Base-by-base conservation (phyloP, 192 early-diverging fungal genomes). In the Haplosporangium gracile region DNA sequence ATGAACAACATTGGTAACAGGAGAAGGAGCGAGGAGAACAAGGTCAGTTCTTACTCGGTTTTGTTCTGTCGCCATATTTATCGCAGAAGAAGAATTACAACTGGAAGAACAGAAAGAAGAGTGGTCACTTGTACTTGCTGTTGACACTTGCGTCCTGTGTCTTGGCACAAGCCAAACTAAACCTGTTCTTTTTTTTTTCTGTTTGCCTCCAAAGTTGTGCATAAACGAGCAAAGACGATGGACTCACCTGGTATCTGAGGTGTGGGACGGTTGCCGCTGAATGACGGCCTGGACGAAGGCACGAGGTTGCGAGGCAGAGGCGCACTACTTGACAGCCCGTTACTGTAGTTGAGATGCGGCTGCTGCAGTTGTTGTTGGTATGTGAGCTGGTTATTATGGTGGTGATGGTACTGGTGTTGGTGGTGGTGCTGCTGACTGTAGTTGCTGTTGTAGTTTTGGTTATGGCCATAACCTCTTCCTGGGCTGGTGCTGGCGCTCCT, bases 241-340 rank as follows among this genome's bases (percentile, higher is more conserved):
- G 22, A 79, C 78, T 74, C 74, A 80, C 78, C 53, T 22, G 72
- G 72, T 36, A 38, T 20, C 36, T 55, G 63, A 7, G 68, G 77
- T 39, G 68, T 43, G 20, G 78, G 72, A 29, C 78, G 71, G 70
- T 65, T 74, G 45, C 55, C 45, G 34, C 60, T 74, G 8, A 80
- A 60, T 1, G 78, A 80, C 20, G 78, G 72, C 36, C 78, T 55
- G 63, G 78, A 79, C 13, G 69, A 40, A 5, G 76, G 76, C 5
- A 68, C 69, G 9, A 80, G 57, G 34, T 80, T 80, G n/a, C 78
- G 57, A 60, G 71, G 78, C 20, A 80, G 63, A 65, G 29, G 60
- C 24, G 70, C 55, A n/a, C 60, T 49, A 43, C 22, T 43, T 34
- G 78, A 74, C 15, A 47, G 18, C 32, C 38, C 55, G 26, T 74